Conservation (phyloP, 768 basidiomycete species). For the Udeniomyces megalosporus region DNA sequence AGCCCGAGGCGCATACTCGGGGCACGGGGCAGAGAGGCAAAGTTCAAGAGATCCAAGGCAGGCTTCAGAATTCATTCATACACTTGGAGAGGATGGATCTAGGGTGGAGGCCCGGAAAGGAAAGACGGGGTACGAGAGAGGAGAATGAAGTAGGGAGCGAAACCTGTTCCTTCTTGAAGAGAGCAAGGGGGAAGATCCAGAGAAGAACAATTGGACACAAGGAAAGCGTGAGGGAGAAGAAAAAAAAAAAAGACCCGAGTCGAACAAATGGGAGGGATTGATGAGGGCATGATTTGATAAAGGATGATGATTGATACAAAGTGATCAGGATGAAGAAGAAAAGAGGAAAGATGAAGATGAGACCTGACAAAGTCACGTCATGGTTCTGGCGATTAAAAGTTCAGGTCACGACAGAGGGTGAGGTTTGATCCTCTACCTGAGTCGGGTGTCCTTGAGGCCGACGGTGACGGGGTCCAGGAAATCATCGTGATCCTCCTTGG, state of each 20-base stretch:
- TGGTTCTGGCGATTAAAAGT: not conserved
- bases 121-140: no score
- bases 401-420: not conserved
- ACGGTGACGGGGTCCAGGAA: constrained; percentile 12
- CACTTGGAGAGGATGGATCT: no score
- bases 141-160: no score
- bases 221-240: not conserved
- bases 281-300: not conserved
- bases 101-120: no score
- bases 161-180: no score
- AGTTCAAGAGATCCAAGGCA: no score
- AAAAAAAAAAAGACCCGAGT: not conserved
- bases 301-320: not conserved
- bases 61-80: no score
- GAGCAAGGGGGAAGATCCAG: no score
- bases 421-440: not conserved
- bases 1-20: no score
- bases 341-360: not conserved
- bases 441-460: not conserved
- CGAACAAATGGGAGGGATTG: not conserved
- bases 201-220: not conserved
- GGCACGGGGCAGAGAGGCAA: no score
- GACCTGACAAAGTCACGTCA: not conserved
- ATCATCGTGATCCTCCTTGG: not conserved
- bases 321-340: not conserved